These are phyloP conservation scores for Cunninghamia lanceolata DNA, from an alignment of 75 land plant species.

Conservation along the genomic window DNA sequence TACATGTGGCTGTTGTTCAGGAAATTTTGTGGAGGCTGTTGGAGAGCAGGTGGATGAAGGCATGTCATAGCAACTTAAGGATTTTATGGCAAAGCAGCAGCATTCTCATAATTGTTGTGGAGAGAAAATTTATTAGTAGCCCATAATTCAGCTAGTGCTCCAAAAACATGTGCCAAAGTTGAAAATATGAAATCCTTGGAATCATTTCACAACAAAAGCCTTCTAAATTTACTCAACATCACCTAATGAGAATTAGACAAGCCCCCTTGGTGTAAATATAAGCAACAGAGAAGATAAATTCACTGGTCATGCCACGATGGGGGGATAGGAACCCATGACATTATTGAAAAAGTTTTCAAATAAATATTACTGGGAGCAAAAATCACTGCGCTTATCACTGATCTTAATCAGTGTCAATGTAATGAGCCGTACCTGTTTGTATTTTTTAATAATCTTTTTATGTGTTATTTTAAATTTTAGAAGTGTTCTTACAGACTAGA, in stretches of 20 bases:
- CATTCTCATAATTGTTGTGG: background rate
- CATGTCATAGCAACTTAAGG: background rate
- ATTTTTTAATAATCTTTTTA: too few species aligned
- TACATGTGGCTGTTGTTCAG: too few species aligned
- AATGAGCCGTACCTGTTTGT: too few species aligned
- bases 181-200: background rate
- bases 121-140: too few species aligned
- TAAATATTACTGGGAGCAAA: background rate
- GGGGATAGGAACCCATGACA: background rate
- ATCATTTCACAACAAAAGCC: background rate
- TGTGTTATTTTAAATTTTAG: too few species aligned
- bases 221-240: background rate
- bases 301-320: background rate
- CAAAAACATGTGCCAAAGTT: background rate
- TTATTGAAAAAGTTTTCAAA: background rate
- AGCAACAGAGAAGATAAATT: background rate
- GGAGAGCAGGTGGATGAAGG: background rate
- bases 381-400: too few species aligned
- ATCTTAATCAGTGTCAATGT: too few species aligned
- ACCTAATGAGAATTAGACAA: background rate
- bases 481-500: too few species aligned
- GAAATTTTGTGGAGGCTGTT: background rate
- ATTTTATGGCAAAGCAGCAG: background rate
- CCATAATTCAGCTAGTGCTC: background rate
- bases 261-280: background rate